phyloP scores from a whole-genome alignment of 345 rosid genomes.

The Murraya koenigii region DNA sequence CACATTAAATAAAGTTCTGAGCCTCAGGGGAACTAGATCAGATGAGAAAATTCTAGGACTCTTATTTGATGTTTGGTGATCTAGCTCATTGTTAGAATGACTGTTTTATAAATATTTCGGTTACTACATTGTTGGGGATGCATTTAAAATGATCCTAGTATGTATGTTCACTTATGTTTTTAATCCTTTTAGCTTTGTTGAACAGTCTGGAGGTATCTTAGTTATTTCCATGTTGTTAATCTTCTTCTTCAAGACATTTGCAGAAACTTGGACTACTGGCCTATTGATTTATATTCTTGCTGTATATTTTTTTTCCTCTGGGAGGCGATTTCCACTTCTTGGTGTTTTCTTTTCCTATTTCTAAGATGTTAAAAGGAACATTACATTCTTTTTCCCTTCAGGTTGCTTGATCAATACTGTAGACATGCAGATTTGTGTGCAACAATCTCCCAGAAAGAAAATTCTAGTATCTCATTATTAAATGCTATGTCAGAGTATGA shows the following conservation, averaged over 20 bases:
- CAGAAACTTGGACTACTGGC: background rate
- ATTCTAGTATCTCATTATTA: too few relatives aligned
- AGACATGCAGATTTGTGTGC: background rate
- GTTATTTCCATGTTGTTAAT: background rate
- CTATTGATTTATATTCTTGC: background rate
- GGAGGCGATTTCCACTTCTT: background rate
- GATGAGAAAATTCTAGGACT: background rate
- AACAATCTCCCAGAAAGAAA: background rate
- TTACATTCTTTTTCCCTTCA: background rate
- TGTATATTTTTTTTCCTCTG: background rate
- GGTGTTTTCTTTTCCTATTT: background rate
- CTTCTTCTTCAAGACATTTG: background rate
- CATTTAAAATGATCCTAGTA: background rate
- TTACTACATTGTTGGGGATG: background rate
- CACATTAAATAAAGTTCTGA: background rate
- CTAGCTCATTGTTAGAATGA: background rate
- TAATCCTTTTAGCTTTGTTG: background rate
- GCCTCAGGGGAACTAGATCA: background rate
- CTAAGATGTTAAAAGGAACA: background rate
- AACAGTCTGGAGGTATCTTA: background rate
- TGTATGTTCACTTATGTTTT: background rate
- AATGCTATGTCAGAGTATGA: too few relatives aligned
- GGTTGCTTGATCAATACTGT: background rate
- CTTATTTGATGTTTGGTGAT: background rate
- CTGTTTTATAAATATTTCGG: background rate